Conservation (phyloP, 345 rosid species). For the Ailanthus altissimus region DNA sequence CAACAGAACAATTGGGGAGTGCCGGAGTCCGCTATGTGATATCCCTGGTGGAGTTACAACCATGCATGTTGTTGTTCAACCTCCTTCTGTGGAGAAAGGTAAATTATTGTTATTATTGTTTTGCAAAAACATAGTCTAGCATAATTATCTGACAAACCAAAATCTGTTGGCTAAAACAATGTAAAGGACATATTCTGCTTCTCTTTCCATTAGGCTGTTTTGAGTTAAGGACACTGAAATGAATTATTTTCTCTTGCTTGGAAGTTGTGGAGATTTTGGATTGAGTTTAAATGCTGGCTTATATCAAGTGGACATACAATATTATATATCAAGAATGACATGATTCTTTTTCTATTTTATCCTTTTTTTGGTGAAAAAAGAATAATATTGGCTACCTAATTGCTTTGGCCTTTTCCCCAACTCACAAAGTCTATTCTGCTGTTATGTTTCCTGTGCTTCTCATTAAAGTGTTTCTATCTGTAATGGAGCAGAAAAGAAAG, state of each 20-base stretch:
- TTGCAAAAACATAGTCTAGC: neutral
- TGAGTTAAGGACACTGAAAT: constrained; percentile 6
- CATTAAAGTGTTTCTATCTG: constrained; percentile 20
- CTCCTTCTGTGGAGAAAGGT: constrained; percentile 77
- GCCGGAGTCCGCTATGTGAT: constrained; percentile 78
- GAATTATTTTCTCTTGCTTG: neutral
- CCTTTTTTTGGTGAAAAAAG: neutral
- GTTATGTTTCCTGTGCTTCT: constrained; percentile 10
- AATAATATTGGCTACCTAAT: neutral
- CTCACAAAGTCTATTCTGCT: constrained; percentile 4
- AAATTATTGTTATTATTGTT: constrained; percentile 5
- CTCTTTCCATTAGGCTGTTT: constrained; percentile 8
- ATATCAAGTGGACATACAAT: neutral
- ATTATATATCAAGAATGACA: neutral
- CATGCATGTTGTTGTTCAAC: constrained; percentile 96
- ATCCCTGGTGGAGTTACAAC: constrained; percentile 88
- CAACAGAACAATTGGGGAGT: constrained; percentile 75
- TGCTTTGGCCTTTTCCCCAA: constrained; percentile 23
- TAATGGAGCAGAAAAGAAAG: constrained; percentile 71
- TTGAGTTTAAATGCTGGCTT: neutral
- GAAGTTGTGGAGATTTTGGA: neutral
- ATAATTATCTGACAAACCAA: neutral
- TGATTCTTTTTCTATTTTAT: neutral
- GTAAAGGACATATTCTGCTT: neutral
- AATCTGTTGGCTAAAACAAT: neutral